Conservation (phyloP, 2,329 filamentous ascomycete species). For the Pyrenophora seminiperda region DNA sequence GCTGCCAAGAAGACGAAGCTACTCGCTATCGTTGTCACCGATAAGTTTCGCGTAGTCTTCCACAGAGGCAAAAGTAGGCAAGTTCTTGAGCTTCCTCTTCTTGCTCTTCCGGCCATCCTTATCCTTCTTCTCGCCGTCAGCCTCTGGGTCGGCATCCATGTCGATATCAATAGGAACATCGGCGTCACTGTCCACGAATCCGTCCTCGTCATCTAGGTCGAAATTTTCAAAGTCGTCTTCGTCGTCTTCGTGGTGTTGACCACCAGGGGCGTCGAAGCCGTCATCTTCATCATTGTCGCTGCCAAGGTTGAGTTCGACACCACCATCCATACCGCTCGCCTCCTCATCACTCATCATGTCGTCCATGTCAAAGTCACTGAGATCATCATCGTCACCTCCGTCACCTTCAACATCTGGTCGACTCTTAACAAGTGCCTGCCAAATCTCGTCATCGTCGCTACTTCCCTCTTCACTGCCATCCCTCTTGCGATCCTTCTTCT, state of each 20-base stretch:
- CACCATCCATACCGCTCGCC: conserved; percentile 49
- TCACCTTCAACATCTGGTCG: conserved; percentile 76
- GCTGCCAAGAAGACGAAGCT: conserved; percentile 5
- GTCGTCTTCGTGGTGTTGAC: conserved; percentile 36
- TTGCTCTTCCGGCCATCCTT: conserved; percentile 61
- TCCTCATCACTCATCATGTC: conserved; percentile 54
- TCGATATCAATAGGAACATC: conserved; percentile 59
- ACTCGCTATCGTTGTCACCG: conserved; percentile 62
- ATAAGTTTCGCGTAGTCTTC: conserved; percentile 93
- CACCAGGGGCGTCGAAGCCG: conserved; percentile 41
- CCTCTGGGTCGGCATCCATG: conserved; percentile 47
- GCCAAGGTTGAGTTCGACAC: conserved; percentile 53
- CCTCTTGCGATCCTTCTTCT: conserved; percentile 55
- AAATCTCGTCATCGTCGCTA: conserved; percentile 81
- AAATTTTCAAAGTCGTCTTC: conserved; percentile 50
- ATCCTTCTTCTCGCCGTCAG: conserved; percentile 46
- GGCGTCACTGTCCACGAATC: conserved; percentile 61
- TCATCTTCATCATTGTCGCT: conserved; percentile 57
- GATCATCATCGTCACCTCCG: conserved; percentile 63
- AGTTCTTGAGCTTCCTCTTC: conserved; percentile 81
- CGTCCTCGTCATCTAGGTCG: conserved; percentile 58
- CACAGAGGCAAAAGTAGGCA: conserved; percentile 90
- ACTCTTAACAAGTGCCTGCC: conserved; percentile 85
- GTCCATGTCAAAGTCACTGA: conserved; percentile 58
- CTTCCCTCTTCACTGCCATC: conserved; percentile 57